These are phyloP conservation scores for Ogataea zsoltii DNA, from an alignment of 805 yeast genomes.

Conservation along the genomic window DNA sequence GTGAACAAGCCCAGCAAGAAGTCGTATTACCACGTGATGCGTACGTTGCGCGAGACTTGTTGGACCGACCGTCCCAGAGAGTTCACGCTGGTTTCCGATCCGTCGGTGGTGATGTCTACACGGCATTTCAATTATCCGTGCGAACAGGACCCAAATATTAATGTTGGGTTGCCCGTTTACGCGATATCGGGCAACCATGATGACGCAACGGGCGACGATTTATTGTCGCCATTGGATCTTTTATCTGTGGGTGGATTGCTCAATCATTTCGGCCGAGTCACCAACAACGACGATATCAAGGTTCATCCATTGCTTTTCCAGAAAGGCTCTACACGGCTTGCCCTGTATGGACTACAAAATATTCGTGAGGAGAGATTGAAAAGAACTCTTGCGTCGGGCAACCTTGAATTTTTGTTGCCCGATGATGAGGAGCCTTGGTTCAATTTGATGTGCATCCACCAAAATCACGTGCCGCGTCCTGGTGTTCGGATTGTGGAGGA, in stretches of 20 bases:
- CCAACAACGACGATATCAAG: conserved; percentile 70
- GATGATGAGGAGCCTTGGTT: conserved; percentile 64
- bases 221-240: conserved; percentile 84
- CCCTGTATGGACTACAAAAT: conserved; percentile 85
- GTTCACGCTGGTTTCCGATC: conserved; percentile 79
- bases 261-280: conserved; percentile 86
- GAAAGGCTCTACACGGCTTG: conserved; percentile 80
- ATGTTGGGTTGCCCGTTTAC: conserved; percentile 86
- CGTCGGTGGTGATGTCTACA: conserved; percentile 59
- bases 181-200: conserved; percentile 96
- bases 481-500: conserved; percentile 85
- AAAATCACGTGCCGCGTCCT: conserved; percentile 82
- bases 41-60: conserved; percentile 67
- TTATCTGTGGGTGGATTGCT: conserved; percentile 77
- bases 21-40: conserved; percentile 80
- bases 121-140: conserved; percentile 68
- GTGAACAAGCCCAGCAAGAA: conserved; percentile 85
- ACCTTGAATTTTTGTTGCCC: conserved; percentile 79
- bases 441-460: conserved; percentile 84
- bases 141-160: conserved; percentile 88
- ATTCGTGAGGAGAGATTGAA: conserved; percentile 87
- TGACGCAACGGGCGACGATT: conserved; percentile 86
- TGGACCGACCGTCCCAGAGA: conserved; percentile 88
- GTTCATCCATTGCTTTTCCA: conserved; percentile 77
- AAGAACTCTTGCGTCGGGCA: conserved; percentile 77